Evolutionary conservation across 768 basidiomycete genomes (phyloP).

Genomic region (Russula foetens): DNA sequence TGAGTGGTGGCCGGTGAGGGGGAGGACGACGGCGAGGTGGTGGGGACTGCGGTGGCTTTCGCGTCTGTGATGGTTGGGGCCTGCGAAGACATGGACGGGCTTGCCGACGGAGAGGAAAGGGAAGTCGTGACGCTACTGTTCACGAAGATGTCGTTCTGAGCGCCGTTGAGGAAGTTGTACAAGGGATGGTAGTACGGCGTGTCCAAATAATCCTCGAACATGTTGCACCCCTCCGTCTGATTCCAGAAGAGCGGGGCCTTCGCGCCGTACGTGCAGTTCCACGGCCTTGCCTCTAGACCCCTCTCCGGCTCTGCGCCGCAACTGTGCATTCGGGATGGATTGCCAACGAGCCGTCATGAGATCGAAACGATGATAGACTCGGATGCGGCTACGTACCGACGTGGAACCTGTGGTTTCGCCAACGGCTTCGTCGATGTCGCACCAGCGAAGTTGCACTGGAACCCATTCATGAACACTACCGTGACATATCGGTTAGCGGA

Average conservation of each 20-base stretch:
- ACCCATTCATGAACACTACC: slow-evolving; percentile 35
- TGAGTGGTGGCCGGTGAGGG: not conserved
- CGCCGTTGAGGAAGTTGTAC: slow-evolving; percentile 37
- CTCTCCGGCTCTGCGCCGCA: slow-evolving; percentile 30
- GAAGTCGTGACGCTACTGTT: no score
- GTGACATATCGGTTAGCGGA: not conserved
- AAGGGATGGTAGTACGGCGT: slow-evolving; percentile 31
- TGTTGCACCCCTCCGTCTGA: slow-evolving; percentile 33
- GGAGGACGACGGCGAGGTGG: no score
- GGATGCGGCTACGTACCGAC: slow-evolving; percentile 22
- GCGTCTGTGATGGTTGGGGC: no score
- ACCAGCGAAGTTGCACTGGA: slow-evolving; percentile 33
- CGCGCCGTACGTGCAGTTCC: slow-evolving; percentile 34
- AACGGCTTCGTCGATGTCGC: slow-evolving; percentile 26
- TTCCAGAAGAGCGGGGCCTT: slow-evolving; percentile 35
- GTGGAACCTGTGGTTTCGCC: slow-evolving; percentile 28
- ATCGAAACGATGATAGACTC: not conserved
- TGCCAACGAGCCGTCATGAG: not conserved
- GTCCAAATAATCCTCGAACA: slow-evolving; percentile 26
- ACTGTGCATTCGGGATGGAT: slow-evolving; percentile 1
- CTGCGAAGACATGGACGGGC: no score
- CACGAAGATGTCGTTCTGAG: slow-evolving; percentile 36
- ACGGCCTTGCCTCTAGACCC: slow-evolving; percentile 20
- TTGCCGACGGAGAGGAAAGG: no score
- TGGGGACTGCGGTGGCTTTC: no score